Evolutionary conservation across 2,329 filamentous ascomycete genomes (phyloP).

Genomic region (Ophiocordyceps camponoti-saundersi): DNA sequence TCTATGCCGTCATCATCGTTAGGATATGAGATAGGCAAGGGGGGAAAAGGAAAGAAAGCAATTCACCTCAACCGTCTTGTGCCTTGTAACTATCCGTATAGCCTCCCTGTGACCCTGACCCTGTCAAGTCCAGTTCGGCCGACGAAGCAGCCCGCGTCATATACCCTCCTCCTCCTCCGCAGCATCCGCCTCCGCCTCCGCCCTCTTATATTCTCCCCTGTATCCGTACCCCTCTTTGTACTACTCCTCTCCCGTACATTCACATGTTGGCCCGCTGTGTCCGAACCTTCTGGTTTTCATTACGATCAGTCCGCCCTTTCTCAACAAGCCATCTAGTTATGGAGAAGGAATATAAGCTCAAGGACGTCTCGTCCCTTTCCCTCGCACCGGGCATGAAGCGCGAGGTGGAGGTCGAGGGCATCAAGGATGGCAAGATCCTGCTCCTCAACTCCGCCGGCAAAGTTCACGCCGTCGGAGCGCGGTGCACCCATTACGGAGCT

Average conservation of each 20-base stretch:
- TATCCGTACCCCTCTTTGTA: neutral
- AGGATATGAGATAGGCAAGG: neutral
- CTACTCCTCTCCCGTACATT: neutral
- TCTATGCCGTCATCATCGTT: neutral
- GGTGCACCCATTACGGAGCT: slow-evolving; percentile 85
- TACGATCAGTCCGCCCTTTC: neutral
- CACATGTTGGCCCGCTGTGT: neutral
- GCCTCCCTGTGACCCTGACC: neutral
- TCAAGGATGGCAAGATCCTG: slow-evolving; percentile 73
- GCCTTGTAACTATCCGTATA: neutral
- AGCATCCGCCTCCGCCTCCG: neutral
- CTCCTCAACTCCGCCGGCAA: slow-evolving; percentile 63
- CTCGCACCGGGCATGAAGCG: slow-evolving; percentile 69
- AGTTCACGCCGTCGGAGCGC: slow-evolving; percentile 64
- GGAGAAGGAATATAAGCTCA: slow-evolving; percentile 51
- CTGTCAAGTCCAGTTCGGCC: neutral
- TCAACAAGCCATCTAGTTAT: slow-evolving; percentile 18
- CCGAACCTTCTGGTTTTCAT: neutral
- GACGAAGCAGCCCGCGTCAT: neutral
- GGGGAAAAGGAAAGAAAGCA: neutral
- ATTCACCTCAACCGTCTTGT: neutral
- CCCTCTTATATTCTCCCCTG: neutral
- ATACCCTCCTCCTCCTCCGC: neutral
- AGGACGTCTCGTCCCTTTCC: slow-evolving; percentile 56
- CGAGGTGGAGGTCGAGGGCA: slow-evolving; percentile 79